Percentiles rank a stretch among this genome's conserved stretches.
Evolutionary conservation across 2,329 filamentous ascomycete species (phyloP).

Genomic region (Phoma sp.): DNA sequence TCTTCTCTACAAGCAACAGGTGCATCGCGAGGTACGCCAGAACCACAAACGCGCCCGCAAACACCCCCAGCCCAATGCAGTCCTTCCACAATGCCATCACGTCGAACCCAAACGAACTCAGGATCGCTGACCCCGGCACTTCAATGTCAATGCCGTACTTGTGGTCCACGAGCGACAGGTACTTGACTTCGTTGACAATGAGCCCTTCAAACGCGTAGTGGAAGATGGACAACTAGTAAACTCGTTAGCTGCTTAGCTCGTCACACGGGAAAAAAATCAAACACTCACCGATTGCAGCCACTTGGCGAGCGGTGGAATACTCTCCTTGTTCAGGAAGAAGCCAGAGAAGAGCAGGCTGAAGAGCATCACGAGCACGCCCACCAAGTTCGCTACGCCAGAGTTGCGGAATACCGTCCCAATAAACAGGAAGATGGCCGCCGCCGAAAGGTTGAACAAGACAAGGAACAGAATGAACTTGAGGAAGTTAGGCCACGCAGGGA

Average conservation of each 20-base stretch:
- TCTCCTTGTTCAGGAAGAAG: conserved; percentile 91
- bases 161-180: conserved; percentile 86
- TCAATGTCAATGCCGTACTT: conserved; percentile 97
- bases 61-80: conserved; percentile 79
- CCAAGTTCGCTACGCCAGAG: conserved; percentile 85
- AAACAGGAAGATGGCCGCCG: conserved; percentile 90
- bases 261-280: too few species aligned
- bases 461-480: conserved; percentile 90
- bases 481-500: conserved; percentile 82
- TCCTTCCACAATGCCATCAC: conserved; percentile 86
- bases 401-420: conserved; percentile 96
- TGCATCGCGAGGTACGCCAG: conserved; percentile 94
- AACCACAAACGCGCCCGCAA: conserved; percentile 82
- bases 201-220: conserved; percentile 96
- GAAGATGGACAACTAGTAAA: conserved; percentile 81
- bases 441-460: conserved; percentile 94
- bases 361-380: conserved; percentile 95
- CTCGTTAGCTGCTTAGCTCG: not conserved
- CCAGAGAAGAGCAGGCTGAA: conserved; percentile 96
- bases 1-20: conserved; percentile 86
- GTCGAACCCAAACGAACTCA: conserved; percentile 94
- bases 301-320: conserved; percentile 80
- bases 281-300: conserved; percentile 82
- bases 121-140: conserved; percentile 89
- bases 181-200: conserved; percentile 95